Base-by-base conservation (phyloP, 2,329 filamentous ascomycete species). In the Exophiala bonariae region DNA sequence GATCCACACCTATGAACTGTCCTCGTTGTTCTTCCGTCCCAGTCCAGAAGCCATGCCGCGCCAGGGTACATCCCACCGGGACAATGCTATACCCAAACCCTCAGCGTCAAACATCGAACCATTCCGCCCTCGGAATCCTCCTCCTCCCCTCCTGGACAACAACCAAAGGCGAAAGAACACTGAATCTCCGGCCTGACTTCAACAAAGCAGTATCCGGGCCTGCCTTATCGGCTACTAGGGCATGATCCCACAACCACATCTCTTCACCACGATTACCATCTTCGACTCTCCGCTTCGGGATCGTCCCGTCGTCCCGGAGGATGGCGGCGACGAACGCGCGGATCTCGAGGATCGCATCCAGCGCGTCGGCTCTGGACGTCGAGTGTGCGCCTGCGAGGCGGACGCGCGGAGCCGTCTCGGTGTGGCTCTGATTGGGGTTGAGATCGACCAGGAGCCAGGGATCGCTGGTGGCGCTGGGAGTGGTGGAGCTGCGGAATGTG, bases 171-270 rank as follows among this genome's bases (percentile, higher is more conserved):
- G 50, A 32, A 4, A 47, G 30, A 28, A 53, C 46, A n/a, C 46
- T 53, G 35, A 40, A 53, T 9, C 9, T 13, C 26, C 38, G n/a
- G n/a, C n/a, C n/a, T n/a, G n/a, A n/a, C n/a, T n/a, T n/a, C n/a
- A n/a, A n/a, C n/a, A n/a, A n/a, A n/a, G 17, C 18, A 9, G 6
- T 14, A 22, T n/a, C 31, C 11, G 10, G 6, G 14, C 14, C 18
- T 20, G 20, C 14, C 11, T 13, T 28, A 26, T 37, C 47, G 34
- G 6, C 18, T 1, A 28, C 9, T 3, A 48, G 30, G 3, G 20
- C 47, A 31, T 44, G 44, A 30, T 57, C 54, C 52, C 49, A 57
- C 16, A 57, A 30, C 54, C 54, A 57, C 5, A 20, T 28, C 41
- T 56, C 54, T 26, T 52, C 45, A 20, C 52, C 50, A 1, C 45